A percentile compares a stretch with the other conserved stretches of the same genome.
These are phyloP conservation scores for Pugionium dolabratum DNA, from an alignment of 345 rosid genomes.

Conservation along the genomic window DNA sequence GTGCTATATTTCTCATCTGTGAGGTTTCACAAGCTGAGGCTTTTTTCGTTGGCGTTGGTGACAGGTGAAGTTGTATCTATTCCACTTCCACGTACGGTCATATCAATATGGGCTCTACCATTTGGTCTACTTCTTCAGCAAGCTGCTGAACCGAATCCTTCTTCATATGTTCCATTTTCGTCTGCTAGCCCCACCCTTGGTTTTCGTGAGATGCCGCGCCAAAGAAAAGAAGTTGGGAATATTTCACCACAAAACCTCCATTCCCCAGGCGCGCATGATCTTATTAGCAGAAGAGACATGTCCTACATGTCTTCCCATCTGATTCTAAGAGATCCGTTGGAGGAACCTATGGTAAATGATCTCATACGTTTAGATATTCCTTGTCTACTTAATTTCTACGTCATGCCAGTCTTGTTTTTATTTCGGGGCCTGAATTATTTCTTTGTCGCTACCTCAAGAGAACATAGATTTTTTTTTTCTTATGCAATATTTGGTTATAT, in stretches of 20 bases:
- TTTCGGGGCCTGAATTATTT: conserved; percentile 15
- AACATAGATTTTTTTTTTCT: neutral
- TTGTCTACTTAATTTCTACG: conserved; percentile 25
- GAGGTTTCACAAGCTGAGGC: conserved; percentile 21
- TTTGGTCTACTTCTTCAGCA: conserved; percentile 85
- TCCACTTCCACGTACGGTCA: conserved; percentile 62
- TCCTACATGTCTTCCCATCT: conserved; percentile 63
- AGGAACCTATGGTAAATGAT: conserved; percentile 72
- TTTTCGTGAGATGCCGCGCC: conserved; percentile 52
- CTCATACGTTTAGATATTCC: conserved; percentile 17
- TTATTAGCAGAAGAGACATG: conserved; percentile 51
- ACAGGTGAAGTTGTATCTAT: conserved; percentile 80
- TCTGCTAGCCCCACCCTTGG: conserved; percentile 58
- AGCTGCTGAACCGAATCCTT: conserved; percentile 54
- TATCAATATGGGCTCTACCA: conserved; percentile 94
- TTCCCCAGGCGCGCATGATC: conserved; percentile 46
- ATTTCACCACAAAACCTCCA: conserved; percentile 50
- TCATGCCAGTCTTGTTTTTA: conserved; percentile 20
- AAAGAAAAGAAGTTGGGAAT: conserved; percentile 64
- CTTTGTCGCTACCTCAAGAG: neutral
- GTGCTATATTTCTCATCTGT: conserved; percentile 19
- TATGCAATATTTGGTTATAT: conserved; percentile 24
- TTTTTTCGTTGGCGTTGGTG: conserved; percentile 17
- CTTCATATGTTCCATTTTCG: conserved; percentile 44
- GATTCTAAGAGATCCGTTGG: conserved; percentile 76